Base-by-base conservation (phyloP, 2,329 filamentous ascomycete genomes). In the Aureobasidium sp. region DNA sequence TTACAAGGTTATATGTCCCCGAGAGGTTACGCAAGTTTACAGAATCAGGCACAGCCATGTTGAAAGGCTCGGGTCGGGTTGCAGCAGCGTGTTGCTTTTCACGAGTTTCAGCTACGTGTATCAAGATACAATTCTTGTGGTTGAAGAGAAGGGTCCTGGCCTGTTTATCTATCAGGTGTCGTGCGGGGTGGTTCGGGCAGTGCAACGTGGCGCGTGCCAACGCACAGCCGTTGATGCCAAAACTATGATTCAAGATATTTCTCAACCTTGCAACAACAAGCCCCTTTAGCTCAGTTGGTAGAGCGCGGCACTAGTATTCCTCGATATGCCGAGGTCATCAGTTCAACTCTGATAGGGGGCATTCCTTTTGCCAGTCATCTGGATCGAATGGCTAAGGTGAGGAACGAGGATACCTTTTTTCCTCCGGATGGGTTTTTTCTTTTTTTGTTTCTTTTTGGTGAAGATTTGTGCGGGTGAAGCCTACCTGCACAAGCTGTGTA, bases 11-110 rank as follows among this genome's bases (percentile, higher is more conserved):
- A 81, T 85, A 92, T 69, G 80, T 82, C 64, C 88, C 89, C 67
- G 74, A 84, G 67, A 92, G 80, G 76, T 90, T 80, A 64, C 81
- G 80, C 67, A 85, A 80, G 53, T 81, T 89, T 77, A 86, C 83
- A 63, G 80, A 79, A 57, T 81, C 73, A 60, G 89, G 88, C 63
- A 87, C 86, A 65, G 88, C 87, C 88, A 92, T 92, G 69, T 61
- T 81, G 7, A 29, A 29, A 29, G 27, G 27, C 9, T 29, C 9
- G 9, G 4, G 27, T 29, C n/a, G 27, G 4, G 27, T 9, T 29
- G 27, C 27, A 4, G 27, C 27, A 29, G 27, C 9, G 17, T 21
- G 29, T 15, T 49, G 5, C 17, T 25, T 17, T 3, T 37, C 17
- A 10, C 17, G 8, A 19, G n/a, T 6, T 21, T 17, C 19, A 2